Conservation (phyloP, 108 stramenopile species). For the Licmophora abbreviata region DNA sequence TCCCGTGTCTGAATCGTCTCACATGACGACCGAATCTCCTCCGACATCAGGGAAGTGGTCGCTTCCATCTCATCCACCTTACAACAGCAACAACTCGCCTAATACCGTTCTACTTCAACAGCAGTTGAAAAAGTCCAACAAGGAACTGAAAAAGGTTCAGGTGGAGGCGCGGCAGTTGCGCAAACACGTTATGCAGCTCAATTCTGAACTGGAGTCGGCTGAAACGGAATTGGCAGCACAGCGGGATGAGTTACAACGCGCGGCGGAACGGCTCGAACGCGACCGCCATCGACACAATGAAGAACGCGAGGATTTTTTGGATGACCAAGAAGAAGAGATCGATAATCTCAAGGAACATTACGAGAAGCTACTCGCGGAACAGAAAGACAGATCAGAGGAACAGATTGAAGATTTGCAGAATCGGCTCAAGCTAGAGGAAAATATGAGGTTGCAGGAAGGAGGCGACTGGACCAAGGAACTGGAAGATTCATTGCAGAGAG, state of each 20-base stretch:
- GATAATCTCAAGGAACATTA: conserved; percentile 26
- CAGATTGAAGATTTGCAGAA: conserved; percentile 39
- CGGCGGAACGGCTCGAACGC: conserved; percentile 65
- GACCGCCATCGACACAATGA: conserved; percentile 54
- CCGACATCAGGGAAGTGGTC: neutral
- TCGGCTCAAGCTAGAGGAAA: conserved; percentile 24
- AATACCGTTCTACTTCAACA: neutral
- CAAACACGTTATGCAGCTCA: conserved; percentile 45
- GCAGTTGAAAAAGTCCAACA: conserved; percentile 6
- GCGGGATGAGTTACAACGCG: conserved; percentile 53
- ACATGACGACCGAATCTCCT: neutral
- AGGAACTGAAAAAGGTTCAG: conserved; percentile 11
- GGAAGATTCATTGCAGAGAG: conserved; percentile 58
- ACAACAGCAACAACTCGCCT: too few relatives aligned
- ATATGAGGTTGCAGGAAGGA: conserved; percentile 44
- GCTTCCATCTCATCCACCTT: neutral
- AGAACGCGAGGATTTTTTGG: conserved; percentile 56
- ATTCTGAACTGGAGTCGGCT: conserved; percentile 49
- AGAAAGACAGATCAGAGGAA: conserved; percentile 28
- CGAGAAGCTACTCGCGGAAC: conserved; percentile 26
- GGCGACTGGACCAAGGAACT: conserved; percentile 69
- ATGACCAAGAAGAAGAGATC: conserved; percentile 64
- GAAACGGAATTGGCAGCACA: conserved; percentile 70
- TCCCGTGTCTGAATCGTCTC: neutral
- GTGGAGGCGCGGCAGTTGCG: conserved; percentile 38